Percentiles rank a stretch among this genome's conserved stretches.
These are phyloP conservation scores for Musa troglodytarum DNA, from an alignment of 176 grass and related monocot species.

Conservation along the genomic window DNA sequence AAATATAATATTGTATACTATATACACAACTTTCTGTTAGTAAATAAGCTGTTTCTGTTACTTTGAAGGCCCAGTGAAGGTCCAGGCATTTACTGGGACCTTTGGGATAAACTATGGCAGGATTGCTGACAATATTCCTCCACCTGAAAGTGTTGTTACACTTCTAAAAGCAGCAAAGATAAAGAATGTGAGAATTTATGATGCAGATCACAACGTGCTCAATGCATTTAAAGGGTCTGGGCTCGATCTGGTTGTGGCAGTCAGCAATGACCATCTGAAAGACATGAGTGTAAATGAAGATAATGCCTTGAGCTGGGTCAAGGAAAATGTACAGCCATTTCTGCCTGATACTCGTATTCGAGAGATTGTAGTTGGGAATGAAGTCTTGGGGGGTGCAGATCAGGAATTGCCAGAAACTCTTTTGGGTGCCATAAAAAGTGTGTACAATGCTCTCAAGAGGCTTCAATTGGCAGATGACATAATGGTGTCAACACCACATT, in stretches of 20 bases:
- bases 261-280: slow-evolving; percentile 49
- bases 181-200: slow-evolving; percentile 95
- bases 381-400: slow-evolving; percentile 74
- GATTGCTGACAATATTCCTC: slow-evolving; percentile 79
- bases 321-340: slow-evolving; percentile 84
- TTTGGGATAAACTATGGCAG: slow-evolving; percentile 93
- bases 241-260: slow-evolving; percentile 59
- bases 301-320: slow-evolving; percentile 62
- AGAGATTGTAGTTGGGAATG: slow-evolving; percentile 84
- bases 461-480: slow-evolving; percentile 53
- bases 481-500: slow-evolving; percentile 71
- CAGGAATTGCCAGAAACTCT: slow-evolving; percentile 51
- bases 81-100: slow-evolving; percentile 50
- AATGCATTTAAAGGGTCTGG: slow-evolving; percentile 81
- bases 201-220: slow-evolving; percentile 62
- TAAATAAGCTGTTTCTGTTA: slow-evolving; percentile 27
- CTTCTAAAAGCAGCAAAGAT: slow-evolving; percentile 71
- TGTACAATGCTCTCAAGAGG: slow-evolving; percentile 61
- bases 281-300: slow-evolving; percentile 65
- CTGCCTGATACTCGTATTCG: slow-evolving; percentile 48
- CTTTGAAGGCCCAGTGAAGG: slow-evolving; percentile 30
- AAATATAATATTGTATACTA: neutral
- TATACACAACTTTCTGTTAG: neutral
- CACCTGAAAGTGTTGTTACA: slow-evolving; percentile 67
- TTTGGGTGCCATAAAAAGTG: slow-evolving; percentile 66